A percentile compares a stretch with the other conserved stretches of the same genome.
Conservation (phyloP, 169 alveolate species). For the Miamiensis avidus region DNA sequence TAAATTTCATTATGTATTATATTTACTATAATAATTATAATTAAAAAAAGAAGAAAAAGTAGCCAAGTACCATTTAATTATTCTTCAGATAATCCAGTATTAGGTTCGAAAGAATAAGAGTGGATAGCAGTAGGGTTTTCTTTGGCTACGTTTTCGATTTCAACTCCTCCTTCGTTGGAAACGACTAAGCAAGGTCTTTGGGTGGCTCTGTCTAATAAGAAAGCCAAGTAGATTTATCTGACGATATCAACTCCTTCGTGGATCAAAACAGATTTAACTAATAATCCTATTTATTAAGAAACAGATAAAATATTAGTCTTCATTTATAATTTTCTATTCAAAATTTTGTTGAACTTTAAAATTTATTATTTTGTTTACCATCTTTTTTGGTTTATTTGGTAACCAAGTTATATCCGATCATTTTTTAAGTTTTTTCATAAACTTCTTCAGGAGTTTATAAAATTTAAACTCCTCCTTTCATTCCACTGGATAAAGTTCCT, state of each 20-base stretch:
- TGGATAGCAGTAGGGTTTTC: slow-evolving; percentile 61
- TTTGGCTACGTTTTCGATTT: slow-evolving; percentile 70
- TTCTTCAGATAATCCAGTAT: slow-evolving; percentile 49
- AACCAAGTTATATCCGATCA: slow-evolving; percentile 70
- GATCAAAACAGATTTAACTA: slow-evolving; percentile 60
- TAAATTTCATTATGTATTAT: no score
- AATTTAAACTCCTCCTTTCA: slow-evolving; percentile 73
- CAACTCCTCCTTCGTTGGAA: slow-evolving; percentile 70
- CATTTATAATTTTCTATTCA: not conserved
- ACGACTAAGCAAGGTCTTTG: slow-evolving; percentile 60
- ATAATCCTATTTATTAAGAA: slow-evolving; percentile 46
- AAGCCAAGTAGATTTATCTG: slow-evolving; percentile 59
- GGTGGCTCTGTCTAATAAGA: slow-evolving; percentile 59
- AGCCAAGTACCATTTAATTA: no score
- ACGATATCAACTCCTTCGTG: slow-evolving; percentile 70
- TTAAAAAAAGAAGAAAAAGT: slow-evolving; percentile 5
- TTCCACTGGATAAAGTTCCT: slow-evolving; percentile 55
- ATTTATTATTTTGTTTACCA: slow-evolving; percentile 6
- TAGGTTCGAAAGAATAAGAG: slow-evolving; percentile 43
- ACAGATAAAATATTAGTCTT: not conserved
- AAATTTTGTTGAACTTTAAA: not conserved
- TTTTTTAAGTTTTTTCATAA: slow-evolving; percentile 50
- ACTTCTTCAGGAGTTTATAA: slow-evolving; percentile 64
- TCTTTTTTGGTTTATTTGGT: slow-evolving; percentile 60
- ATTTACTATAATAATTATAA: not conserved